Percentiles rank a stretch among this genome's conserved stretches.
These are phyloP conservation scores for Thalassia testudinum DNA, from an alignment of 116 monocot species.

Conservation along the genomic window DNA sequence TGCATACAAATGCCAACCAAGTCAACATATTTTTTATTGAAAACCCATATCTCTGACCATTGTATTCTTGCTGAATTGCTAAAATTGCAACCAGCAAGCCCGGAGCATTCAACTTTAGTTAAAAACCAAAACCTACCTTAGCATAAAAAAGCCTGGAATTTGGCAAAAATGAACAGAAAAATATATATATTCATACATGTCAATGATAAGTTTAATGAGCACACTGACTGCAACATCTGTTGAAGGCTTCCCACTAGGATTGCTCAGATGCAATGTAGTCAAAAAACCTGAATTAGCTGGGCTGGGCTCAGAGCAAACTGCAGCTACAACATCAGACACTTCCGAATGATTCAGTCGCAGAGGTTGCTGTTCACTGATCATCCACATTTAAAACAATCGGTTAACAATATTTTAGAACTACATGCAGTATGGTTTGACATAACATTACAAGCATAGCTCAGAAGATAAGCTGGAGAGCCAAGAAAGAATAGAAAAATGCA, in stretches of 20 bases:
- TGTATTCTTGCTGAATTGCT: too few species aligned
- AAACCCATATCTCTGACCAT: too few species aligned
- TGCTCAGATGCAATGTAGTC: slow-evolving; percentile 33
- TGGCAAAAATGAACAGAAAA: neutral
- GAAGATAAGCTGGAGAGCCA: neutral
- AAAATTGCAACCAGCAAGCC: too few species aligned
- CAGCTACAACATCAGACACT: slow-evolving; percentile 90
- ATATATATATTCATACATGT: slow-evolving; percentile 52
- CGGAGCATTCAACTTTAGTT: too few species aligned
- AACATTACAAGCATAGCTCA: neutral
- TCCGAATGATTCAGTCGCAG: slow-evolving; percentile 74
- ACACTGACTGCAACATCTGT: slow-evolving; percentile 92
- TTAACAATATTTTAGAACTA: too few species aligned
- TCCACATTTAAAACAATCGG: slow-evolving; percentile 16
- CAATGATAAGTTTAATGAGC: slow-evolving; percentile 91
- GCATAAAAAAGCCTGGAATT: too few species aligned
- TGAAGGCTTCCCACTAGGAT: slow-evolving; percentile 36
- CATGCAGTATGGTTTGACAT: neutral
- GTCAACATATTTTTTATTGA: too few species aligned
- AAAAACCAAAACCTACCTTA: too few species aligned
- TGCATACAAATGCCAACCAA: too few species aligned
- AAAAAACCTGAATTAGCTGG: slow-evolving; percentile 32
- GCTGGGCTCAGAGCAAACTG: slow-evolving; percentile 64
- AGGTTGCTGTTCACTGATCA: slow-evolving; percentile 91
- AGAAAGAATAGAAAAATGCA: neutral